Base-by-base conservation (phyloP, 1,284 basidiomycete genomes). In the Coriolopsis trogii region DNA sequence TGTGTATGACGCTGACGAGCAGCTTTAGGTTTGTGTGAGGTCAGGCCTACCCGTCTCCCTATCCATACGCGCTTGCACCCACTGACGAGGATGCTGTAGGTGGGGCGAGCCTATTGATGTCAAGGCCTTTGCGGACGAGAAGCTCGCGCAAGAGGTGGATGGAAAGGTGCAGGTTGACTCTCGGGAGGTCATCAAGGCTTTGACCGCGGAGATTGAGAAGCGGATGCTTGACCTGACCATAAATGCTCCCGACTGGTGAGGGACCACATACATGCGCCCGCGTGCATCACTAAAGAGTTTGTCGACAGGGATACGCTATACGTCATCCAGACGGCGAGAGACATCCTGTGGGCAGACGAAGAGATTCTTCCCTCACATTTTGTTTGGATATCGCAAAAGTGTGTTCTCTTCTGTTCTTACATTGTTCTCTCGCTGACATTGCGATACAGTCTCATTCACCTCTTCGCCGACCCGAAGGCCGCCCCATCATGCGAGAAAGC, bases 181-280 rank as follows among this genome's bases (percentile, higher is more conserved):
- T 40, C 85, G 90, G 44, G 71, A 78, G 46, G 90, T 91, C 18
- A 93, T 93, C 53, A 95, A 94, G 69, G 76, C 80, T 31, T 73
- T 98, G 45, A 95, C 93, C 10, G 77, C 77, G 41, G 73, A 78
- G 23, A 85, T 97, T 37, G 85, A 91, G 68, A 67, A 69, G 5
- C 82, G 85, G 54, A 72, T 98, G 56, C 67, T 85, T 24, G 80
- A 82, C 63, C 74, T 88, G 48, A 97, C 91, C 0, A 83, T 98
- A 60, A 98, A 98, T 66, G 91, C 93, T 5, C 87, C 91, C 13
- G 89, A 97, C 69, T 98, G 95, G 95, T 93, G 65, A 60, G 80
- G 71, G 0, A 21, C 6, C 1, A 20, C 37, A 6, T 21, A 16
- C 25, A 31, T 23, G 9, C 34, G 47, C 36, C 25, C 25, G 24